Percentiles rank a stretch among this genome's conserved stretches.
These are phyloP conservation scores for Penicillium canescens DNA, from an alignment of 495 filamentous ascomycete species.

Conservation along the genomic window DNA sequence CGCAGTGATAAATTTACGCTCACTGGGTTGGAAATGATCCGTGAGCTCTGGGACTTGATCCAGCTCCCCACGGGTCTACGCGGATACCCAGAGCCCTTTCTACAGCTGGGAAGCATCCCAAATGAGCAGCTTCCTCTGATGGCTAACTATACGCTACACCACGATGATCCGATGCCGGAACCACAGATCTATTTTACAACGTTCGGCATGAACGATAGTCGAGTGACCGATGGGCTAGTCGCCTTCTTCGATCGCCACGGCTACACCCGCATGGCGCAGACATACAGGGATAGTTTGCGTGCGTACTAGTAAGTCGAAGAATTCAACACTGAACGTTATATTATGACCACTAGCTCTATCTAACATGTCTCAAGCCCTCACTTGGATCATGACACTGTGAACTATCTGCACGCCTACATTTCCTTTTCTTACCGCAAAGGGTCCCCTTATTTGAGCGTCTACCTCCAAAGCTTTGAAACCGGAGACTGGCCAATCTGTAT, in stretches of 20 bases:
- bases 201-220: constrained; percentile 10
- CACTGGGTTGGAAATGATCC: not conserved
- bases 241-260: constrained; percentile 11
- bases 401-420: constrained; percentile 12
- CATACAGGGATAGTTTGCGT: constrained; percentile 6
- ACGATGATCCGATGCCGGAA: constrained; percentile 7
- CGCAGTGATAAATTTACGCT: not conserved
- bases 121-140: constrained; percentile 12
- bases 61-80: not conserved
- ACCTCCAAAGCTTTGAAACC: not conserved
- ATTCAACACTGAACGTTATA: no score
- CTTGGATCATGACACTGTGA: not conserved
- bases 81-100: not conserved
- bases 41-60: constrained; percentile 16
- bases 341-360: no score
- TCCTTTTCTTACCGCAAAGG: constrained; percentile 15
- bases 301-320: constrained; percentile 10
- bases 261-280: not conserved
- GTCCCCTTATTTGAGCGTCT: constrained; percentile 14
- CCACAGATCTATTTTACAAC: constrained; percentile 17
- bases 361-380: constrained; percentile 5
- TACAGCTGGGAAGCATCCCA: not conserved
- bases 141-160: constrained; percentile 12
- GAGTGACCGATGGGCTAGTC: constrained; percentile 7
- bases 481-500: not conserved